These are phyloP conservation scores for Termitomyces sp. DNA, from an alignment of 768 basidiomycete species.

Conservation along the genomic window DNA sequence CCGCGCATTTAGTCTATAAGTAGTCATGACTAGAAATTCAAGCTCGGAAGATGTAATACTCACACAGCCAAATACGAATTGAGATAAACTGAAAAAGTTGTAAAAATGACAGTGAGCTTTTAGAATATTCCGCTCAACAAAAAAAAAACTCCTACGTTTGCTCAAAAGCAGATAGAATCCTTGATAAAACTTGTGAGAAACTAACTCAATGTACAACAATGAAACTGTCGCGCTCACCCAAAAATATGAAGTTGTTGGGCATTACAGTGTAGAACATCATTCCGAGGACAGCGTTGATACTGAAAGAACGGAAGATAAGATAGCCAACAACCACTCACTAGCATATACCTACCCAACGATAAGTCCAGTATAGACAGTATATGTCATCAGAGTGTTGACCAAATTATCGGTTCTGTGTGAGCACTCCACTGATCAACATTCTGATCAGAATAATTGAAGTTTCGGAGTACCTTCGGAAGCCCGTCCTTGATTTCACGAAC, in stretches of 20 bases:
- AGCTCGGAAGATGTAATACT: slow-evolving; percentile 6
- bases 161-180: slow-evolving; percentile 50
- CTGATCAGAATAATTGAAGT: background rate
- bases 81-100: slow-evolving; percentile 39
- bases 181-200: slow-evolving; percentile 2
- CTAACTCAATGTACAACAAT: background rate
- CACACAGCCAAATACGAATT: slow-evolving; percentile 53
- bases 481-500: slow-evolving; percentile 46
- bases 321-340: background rate
- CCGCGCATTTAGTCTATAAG: slow-evolving; percentile 42
- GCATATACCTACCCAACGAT: slow-evolving; percentile 29
- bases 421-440: background rate
- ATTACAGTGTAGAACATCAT: slow-evolving; percentile 45
- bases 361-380: slow-evolving; percentile 53
- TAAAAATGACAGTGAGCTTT: background rate
- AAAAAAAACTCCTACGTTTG: slow-evolving; percentile 36
- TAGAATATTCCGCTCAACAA: background rate
- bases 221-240: slow-evolving; percentile 28
- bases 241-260: slow-evolving; percentile 53
- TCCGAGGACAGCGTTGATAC: slow-evolving; percentile 43
- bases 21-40: background rate
- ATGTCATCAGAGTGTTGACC: slow-evolving; percentile 44
- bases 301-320: slow-evolving; percentile 13
- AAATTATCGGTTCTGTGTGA: slow-evolving; percentile 45
- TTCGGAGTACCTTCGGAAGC: slow-evolving; percentile 38